Conservation (phyloP, 176 grass and related monocot species). For the Zizania latifolia region DNA sequence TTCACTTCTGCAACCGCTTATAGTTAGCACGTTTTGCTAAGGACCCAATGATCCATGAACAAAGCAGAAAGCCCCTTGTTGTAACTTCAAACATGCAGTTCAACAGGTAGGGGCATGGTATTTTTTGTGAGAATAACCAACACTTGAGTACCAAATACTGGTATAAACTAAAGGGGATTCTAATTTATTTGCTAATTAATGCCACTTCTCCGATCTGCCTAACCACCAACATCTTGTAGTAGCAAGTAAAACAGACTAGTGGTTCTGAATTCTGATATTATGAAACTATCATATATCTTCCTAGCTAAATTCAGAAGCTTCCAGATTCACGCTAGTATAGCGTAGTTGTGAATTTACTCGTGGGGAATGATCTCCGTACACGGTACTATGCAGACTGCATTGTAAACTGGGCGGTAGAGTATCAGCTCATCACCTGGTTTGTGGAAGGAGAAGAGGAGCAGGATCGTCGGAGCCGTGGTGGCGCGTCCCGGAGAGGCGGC, state of each 20-base stretch:
- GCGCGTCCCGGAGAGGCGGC: neutral
- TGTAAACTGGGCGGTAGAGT: neutral
- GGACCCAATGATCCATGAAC: neutral
- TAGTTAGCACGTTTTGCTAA: neutral
- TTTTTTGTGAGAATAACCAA: neutral
- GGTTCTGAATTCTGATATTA: neutral
- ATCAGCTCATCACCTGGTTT: constrained; percentile 9
- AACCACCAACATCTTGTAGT: neutral
- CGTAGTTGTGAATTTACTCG: neutral
- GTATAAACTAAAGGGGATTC: neutral
- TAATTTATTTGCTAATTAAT: neutral
- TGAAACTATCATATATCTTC: neutral
- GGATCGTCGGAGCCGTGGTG: neutral
- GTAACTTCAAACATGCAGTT: neutral
- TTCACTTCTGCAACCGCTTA: neutral
- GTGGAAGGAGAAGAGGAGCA: neutral
- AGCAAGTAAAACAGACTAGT: too few relatives aligned
- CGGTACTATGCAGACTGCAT: neutral
- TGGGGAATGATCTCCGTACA: neutral
- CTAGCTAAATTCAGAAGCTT: neutral
- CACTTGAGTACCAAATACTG: neutral
- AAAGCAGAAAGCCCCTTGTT: neutral
- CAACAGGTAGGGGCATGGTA: neutral
- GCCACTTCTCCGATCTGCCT: neutral
- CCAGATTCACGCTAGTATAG: neutral